A percentile compares a stretch with the other conserved stretches of the same genome.
Conservation (phyloP, 1,139 yeast genomes). For the Blastobotrys apis region DNA sequence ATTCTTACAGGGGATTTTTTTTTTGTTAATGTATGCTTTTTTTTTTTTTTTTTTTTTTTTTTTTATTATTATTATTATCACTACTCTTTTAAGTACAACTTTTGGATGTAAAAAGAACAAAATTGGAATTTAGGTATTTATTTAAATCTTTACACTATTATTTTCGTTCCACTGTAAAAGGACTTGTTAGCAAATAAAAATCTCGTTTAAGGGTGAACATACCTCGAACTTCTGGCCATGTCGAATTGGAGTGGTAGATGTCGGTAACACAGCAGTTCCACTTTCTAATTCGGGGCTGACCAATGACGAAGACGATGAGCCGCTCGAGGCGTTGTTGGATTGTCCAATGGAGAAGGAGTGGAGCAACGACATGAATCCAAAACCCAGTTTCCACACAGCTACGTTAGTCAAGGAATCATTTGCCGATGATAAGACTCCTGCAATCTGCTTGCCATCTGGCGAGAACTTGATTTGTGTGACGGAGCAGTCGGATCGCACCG, state of each 20-base stretch:
- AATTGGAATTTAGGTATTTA: too few relatives aligned
- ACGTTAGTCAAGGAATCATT: constrained; percentile 1
- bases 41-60: too few relatives aligned
- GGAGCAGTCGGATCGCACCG: constrained; percentile 3
- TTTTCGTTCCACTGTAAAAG: constrained; percentile 7
- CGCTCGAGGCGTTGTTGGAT: too few relatives aligned
- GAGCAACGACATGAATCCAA: constrained; percentile 19
- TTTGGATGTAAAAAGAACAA: too few relatives aligned
- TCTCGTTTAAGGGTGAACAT: too few relatives aligned
- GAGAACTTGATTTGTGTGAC: constrained; percentile 22
- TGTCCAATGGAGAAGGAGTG: constrained; percentile 17
- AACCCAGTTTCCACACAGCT: constrained; percentile 21
- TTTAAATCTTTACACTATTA: too few relatives aligned
- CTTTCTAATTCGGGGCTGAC: not conserved
- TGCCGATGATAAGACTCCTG: constrained; percentile 17
- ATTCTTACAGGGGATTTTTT: not conserved
- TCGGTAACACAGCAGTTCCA: constrained; percentile 3
- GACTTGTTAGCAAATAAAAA: too few relatives aligned
- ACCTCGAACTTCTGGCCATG: too few relatives aligned
- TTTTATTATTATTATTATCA: too few relatives aligned
- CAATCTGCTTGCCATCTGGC: constrained; percentile 27
- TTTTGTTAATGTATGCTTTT: constrained; percentile 2
- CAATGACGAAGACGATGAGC: too few relatives aligned
- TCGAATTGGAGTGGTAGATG: too few relatives aligned
- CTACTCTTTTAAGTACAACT: too few relatives aligned